Conservation (phyloP, 345 rosid species). For the Lepidium didymum region DNA sequence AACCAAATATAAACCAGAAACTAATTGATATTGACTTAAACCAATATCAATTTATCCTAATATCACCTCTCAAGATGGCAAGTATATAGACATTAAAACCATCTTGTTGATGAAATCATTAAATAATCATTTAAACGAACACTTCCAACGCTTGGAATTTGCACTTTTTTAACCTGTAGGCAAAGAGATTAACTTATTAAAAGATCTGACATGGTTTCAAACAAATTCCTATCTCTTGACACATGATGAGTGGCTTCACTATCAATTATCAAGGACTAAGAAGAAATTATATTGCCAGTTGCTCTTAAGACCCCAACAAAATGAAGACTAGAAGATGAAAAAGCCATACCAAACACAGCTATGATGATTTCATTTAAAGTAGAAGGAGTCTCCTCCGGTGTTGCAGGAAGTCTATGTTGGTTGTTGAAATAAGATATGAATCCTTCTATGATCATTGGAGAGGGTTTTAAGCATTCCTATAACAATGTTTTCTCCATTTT, state of each 20-base stretch:
- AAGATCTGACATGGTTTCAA: too few species aligned
- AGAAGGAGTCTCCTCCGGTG: neutral
- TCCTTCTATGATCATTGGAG: neutral
- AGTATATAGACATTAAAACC: too few species aligned
- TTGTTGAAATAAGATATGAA: neutral
- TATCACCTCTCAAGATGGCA: too few species aligned
- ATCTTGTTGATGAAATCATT: too few species aligned
- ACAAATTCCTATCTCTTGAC: neutral
- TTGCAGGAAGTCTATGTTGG: neutral
- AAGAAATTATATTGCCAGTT: neutral
- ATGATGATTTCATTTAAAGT: neutral
- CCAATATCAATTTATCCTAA: too few species aligned
- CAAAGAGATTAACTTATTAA: too few species aligned
- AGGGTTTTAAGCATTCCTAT: neutral
- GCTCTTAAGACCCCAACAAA: neutral
- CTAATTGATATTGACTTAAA: too few species aligned
- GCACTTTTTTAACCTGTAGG: too few species aligned
- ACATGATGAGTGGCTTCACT: neutral
- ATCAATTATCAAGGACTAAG: neutral
- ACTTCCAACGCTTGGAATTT: too few species aligned
- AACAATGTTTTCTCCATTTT: too few species aligned
- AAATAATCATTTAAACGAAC: too few species aligned
- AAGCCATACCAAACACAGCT: neutral
- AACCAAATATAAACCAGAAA: too few species aligned
- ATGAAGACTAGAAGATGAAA: neutral